Evolutionary conservation across 2,329 filamentous ascomycete genomes (phyloP).

Genomic region (Mollisia scopiformis): DNA sequence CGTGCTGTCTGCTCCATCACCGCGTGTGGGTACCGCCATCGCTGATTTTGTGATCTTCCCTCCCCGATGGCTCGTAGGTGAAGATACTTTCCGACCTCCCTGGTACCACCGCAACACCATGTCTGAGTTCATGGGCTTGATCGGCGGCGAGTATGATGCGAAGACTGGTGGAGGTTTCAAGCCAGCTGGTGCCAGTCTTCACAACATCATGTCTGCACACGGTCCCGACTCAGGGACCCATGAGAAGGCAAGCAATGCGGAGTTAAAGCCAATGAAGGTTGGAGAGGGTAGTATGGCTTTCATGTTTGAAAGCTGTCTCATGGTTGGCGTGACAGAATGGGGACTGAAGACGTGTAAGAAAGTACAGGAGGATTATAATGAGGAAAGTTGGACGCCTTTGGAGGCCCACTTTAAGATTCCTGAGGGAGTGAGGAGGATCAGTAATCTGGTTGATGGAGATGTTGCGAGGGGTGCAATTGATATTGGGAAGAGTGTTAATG

Average conservation of each 20-base stretch:
- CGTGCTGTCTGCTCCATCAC: slow-evolving; percentile 60
- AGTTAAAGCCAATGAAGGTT: slow-evolving; percentile 58
- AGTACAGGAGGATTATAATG: slow-evolving; percentile 70
- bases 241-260: slow-evolving; percentile 54
- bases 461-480: slow-evolving; percentile 7
- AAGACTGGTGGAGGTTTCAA: slow-evolving; percentile 60
- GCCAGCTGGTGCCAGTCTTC: slow-evolving; percentile 62
- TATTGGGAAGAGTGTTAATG: slow-evolving; percentile 22
- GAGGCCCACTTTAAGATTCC: slow-evolving; percentile 48
- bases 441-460: slow-evolving; percentile 27
- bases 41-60: slow-evolving; percentile 69
- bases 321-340: slow-evolving; percentile 76
- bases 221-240: slow-evolving; percentile 60
- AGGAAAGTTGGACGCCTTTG: slow-evolving; percentile 65
- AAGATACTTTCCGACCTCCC: slow-evolving; percentile 62
- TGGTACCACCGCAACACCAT: slow-evolving; percentile 70
- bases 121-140: slow-evolving; percentile 69
- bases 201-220: slow-evolving; percentile 66
- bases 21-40: slow-evolving; percentile 58
- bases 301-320: slow-evolving; percentile 67
- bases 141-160: slow-evolving; percentile 62
- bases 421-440: slow-evolving; percentile 27
- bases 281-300: slow-evolving; percentile 65
- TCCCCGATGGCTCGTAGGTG: slow-evolving; percentile 64
- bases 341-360: slow-evolving; percentile 69